A percentile compares a stretch with the other conserved stretches of the same genome.
Conservation (phyloP, 1,284 basidiomycete species). For the Cutaneotrichosporon dermatis region DNA sequence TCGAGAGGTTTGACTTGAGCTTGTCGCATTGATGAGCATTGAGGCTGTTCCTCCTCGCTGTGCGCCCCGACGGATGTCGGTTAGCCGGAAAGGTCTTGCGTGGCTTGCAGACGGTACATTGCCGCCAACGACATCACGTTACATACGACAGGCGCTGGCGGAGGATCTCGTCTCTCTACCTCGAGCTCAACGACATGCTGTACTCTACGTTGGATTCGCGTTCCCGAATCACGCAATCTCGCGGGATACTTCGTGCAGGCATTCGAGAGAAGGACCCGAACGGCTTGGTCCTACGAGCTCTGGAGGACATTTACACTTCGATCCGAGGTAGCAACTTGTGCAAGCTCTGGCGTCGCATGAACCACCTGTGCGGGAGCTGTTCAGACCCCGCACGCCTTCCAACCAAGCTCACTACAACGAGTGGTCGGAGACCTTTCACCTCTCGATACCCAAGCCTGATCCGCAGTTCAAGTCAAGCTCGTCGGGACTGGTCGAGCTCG, state of each 20-base stretch:
- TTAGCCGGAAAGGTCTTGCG: conserved; percentile 58
- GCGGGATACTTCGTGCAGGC: conserved; percentile 71
- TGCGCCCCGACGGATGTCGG: conserved; percentile 59
- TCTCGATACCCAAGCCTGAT: conserved; percentile 76
- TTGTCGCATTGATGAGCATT: conserved; percentile 86
- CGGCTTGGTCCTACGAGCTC: conserved; percentile 63
- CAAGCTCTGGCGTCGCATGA: conserved; percentile 60
- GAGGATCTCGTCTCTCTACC: conserved; percentile 77
- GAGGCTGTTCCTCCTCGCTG: conserved; percentile 76
- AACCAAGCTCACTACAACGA: conserved; percentile 72
- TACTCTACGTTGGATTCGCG: conserved; percentile 54
- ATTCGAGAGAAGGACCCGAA: conserved; percentile 70
- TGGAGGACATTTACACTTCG: conserved; percentile 72
- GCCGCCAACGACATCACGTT: conserved; percentile 73
- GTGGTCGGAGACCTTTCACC: conserved; percentile 76
- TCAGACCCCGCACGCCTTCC: conserved; percentile 68
- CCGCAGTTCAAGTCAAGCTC: conserved; percentile 71
- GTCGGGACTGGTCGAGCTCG: conserved; percentile 77
- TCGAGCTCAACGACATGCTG: conserved; percentile 56
- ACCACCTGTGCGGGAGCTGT: conserved; percentile 43
- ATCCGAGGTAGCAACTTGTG: conserved; percentile 66
- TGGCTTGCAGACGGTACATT: conserved; percentile 77
- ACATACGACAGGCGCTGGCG: conserved; percentile 73
- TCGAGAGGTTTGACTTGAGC: conserved; percentile 76
- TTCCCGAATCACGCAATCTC: conserved; percentile 60